Conservation (phyloP, 108 stramenopile genomes). For the Skeletonema menzelii region DNA sequence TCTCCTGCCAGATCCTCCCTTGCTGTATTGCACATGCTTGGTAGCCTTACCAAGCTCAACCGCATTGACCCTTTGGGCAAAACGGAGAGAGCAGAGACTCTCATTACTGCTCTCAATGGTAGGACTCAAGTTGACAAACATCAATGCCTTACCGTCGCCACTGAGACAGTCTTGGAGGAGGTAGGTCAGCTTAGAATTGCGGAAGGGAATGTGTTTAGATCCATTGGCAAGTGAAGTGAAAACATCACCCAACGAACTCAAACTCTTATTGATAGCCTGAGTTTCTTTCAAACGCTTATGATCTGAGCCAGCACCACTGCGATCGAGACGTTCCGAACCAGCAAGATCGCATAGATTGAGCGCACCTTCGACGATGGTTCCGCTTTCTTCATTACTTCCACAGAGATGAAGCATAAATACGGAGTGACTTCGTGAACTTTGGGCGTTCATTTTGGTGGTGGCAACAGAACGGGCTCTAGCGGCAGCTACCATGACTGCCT, state of each 20-base stretch:
- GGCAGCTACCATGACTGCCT: constrained; percentile 85
- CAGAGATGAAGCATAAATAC: constrained; percentile 98
- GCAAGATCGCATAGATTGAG: constrained; percentile 98
- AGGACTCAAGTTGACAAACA: constrained; percentile 91
- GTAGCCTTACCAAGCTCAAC: constrained; percentile 69
- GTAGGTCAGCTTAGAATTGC: constrained; percentile 92
- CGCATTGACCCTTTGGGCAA: constrained; percentile 66
- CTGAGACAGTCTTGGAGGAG: constrained; percentile 86
- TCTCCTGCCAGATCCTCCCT: background rate
- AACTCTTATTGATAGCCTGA: constrained; percentile 97
- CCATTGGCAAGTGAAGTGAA: constrained; percentile 92
- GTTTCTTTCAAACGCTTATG: constrained; percentile 92
- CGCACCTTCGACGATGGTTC: constrained; percentile 89
- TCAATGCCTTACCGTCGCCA: constrained; percentile 91
- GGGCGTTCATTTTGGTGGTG: constrained; percentile 97
- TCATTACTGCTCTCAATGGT: constrained; percentile 70
- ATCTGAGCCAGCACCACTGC: constrained; percentile 87
- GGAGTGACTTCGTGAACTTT: constrained; percentile 96
- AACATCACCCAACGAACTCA: constrained; percentile 97
- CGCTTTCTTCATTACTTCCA: constrained; percentile 87
- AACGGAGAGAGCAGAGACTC: constrained; percentile 85
- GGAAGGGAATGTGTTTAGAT: constrained; percentile 84
- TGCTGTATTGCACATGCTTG: constrained; percentile 73
- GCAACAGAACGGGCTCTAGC: constrained; percentile 92
- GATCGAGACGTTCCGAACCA: constrained; percentile 96